These are phyloP conservation scores for Neoboletus magnificus DNA, from an alignment of 768 basidiomycete genomes.

Conservation along the genomic window DNA sequence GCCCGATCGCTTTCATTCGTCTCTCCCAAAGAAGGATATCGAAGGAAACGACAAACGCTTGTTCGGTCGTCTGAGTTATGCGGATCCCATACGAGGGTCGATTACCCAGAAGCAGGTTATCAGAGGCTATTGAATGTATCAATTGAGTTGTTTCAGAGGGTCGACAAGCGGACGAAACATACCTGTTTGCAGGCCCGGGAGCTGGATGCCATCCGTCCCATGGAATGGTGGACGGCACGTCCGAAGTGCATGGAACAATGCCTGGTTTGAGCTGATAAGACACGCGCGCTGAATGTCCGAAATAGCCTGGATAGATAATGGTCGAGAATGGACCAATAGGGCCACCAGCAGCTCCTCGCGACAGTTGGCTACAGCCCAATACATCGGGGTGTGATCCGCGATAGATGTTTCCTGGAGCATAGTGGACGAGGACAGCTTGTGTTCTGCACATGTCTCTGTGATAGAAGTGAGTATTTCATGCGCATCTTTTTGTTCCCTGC, in stretches of 20 bases:
- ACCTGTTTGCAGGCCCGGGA: constrained; percentile 15
- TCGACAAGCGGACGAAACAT: constrained; percentile 15
- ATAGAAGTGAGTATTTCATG: constrained; percentile 54
- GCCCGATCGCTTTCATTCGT: constrained; percentile 60
- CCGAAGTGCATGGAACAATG: constrained; percentile 28
- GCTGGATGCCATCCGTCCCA: constrained; percentile 18
- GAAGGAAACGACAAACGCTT: constrained; percentile 52
- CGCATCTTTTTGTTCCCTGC: constrained; percentile 13
- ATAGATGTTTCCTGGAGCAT: constrained; percentile 27
- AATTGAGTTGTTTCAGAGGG: not conserved
- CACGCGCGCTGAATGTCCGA: constrained; percentile 69
- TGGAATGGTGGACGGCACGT: constrained; percentile 22
- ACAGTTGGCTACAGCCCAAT: constrained; percentile 36
- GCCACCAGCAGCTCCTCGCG: constrained; percentile 41
- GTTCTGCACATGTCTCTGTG: constrained; percentile 51
- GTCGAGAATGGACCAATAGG: constrained; percentile 49
- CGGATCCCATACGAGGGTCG: constrained; percentile 50
- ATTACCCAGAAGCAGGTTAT: constrained; percentile 40
- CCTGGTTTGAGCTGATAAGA: constrained; percentile 34
- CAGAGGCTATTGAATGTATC: constrained; percentile 30
- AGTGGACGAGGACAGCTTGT: constrained; percentile 40
- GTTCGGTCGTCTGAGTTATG: constrained; percentile 45
- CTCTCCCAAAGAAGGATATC: constrained; percentile 60
- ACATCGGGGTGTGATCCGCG: constrained; percentile 27
- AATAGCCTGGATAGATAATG: constrained; percentile 40